phyloP scores from a whole-genome alignment of 228 moss, liverwort and hornwort genomes.

The Sphagnum fallax region DNA sequence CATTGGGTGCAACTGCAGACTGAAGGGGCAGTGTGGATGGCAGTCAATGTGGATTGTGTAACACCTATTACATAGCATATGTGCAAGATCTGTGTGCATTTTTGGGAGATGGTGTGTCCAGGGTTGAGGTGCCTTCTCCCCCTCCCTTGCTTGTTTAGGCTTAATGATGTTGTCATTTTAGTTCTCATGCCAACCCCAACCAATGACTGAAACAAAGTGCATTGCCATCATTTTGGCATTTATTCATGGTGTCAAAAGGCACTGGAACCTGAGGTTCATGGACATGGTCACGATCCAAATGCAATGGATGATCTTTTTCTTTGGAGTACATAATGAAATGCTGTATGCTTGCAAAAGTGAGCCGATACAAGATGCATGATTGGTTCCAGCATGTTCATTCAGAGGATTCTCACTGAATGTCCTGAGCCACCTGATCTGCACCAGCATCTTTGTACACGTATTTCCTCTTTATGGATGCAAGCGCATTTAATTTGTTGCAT shows the following conservation, averaged over 20 bases:
- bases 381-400: no score
- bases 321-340: constrained; percentile 96
- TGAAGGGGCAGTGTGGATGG: constrained; percentile 22
- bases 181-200: no score
- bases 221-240: neutral
- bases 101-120: constrained; percentile 89
- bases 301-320: constrained; percentile 82
- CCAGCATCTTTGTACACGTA: no score
- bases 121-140: constrained; percentile 61
- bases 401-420: no score
- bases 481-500: neutral
- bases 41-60: constrained; percentile 97
- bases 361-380: constrained; percentile 62
- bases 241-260: constrained; percentile 18
- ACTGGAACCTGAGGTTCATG: constrained; percentile 84
- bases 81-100: constrained; percentile 91
- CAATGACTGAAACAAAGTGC: no score
- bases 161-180: no score
- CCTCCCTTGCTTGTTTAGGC: neutral
- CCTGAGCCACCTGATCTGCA: no score
- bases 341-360: constrained; percentile 86
- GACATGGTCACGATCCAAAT: constrained; percentile 75
- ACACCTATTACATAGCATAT: constrained; percentile 92
- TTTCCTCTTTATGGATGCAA: no score
- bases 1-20: neutral